Percentiles rank a stretch among this genome's conserved stretches.
Evolutionary conservation across 345 rosid genomes (phyloP).

Genomic region (Eucalyptus globulus): DNA sequence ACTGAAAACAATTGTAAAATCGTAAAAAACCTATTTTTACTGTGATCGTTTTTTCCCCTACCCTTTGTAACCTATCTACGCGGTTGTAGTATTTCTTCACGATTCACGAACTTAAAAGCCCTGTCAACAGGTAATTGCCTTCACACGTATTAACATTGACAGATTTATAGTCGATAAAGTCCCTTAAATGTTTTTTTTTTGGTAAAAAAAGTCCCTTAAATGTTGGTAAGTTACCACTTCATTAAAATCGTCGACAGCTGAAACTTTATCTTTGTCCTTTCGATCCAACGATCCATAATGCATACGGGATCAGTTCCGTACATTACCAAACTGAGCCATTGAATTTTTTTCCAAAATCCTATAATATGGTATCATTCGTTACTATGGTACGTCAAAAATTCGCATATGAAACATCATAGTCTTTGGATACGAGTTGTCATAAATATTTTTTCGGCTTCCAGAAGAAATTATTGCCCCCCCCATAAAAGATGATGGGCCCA

Average conservation of each 20-base stretch:
- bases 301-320: not conserved
- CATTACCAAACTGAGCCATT: not conserved
- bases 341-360: not conserved
- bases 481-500: not conserved
- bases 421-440: not conserved
- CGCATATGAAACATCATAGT: not conserved
- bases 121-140: not conserved
- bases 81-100: not conserved
- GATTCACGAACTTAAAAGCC: not conserved
- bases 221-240: not conserved
- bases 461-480: not conserved
- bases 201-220: too few species aligned
- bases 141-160: not conserved
- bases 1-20: not conserved
- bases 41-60: not conserved
- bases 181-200: too few species aligned
- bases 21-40: not conserved
- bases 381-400: not conserved
- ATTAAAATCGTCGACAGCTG: not conserved
- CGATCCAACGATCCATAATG: not conserved
- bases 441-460: not conserved
- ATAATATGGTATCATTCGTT: not conserved
- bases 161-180: not conserved
- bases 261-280: not conserved
- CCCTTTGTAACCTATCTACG: not conserved